Conservation (phyloP, 2,329 filamentous ascomycete species). For the Fusarium verticillioides region DNA sequence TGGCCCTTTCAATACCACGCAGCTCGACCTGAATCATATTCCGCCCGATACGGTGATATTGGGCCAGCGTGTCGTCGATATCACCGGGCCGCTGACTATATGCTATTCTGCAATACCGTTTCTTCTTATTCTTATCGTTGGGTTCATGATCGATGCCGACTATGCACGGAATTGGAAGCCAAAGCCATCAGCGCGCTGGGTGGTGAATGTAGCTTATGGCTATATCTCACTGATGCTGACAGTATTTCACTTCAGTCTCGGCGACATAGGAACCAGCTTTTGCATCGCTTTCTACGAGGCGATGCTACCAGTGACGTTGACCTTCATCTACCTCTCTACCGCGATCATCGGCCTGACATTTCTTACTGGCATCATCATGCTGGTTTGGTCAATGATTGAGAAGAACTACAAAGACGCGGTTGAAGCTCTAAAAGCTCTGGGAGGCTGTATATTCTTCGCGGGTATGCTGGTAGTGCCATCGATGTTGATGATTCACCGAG, state of each 20-base stretch:
- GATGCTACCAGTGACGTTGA: background rate
- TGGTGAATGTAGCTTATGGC: background rate
- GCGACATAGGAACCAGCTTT: background rate
- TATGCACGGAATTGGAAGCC: background rate
- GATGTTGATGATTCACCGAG: rapidly evolving
- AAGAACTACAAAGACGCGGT: background rate
- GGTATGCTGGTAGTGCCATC: background rate
- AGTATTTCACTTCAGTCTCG: slow-evolving; percentile 10
- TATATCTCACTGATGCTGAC: background rate
- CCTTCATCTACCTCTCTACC: background rate
- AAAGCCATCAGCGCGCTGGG: background rate
- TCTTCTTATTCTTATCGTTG: background rate
- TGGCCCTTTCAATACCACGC: background rate
- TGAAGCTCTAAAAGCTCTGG: background rate
- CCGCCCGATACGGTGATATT: background rate
- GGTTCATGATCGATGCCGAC: background rate
- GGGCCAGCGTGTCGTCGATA: slow-evolving; percentile 1
- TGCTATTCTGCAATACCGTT: background rate
- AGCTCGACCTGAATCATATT: background rate
- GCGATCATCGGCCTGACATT: background rate
- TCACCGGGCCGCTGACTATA: background rate
- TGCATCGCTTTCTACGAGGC: background rate
- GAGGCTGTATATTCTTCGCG: background rate
- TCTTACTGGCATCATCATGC: background rate
- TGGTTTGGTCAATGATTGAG: background rate